Evolutionary conservation across 148 eudicot genomes (phyloP).

Genomic region (Persicaria maculosa): DNA sequence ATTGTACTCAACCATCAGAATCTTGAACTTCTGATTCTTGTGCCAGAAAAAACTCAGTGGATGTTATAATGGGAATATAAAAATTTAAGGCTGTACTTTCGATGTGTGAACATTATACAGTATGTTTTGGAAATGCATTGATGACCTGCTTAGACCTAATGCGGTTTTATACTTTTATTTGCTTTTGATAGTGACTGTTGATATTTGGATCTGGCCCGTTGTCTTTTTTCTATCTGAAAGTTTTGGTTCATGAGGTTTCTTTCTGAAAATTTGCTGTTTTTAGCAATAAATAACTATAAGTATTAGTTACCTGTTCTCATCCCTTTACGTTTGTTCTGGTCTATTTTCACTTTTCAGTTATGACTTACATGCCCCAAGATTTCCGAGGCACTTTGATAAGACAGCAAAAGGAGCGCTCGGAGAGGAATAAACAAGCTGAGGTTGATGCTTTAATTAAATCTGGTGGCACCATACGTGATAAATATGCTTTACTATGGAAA

Average conservation of each 20-base stretch:
- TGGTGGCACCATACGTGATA: conserved; percentile 86
- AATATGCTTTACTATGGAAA: conserved; percentile 83
- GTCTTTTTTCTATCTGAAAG: not conserved
- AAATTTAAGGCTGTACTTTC: not conserved
- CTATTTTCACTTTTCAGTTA: conserved; percentile 44
- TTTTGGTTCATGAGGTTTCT: not conserved
- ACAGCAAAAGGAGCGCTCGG: conserved; percentile 95
- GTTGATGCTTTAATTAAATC: conserved; percentile 73
- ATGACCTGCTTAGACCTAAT: not conserved
- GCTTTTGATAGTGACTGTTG: not conserved
- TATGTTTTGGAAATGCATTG: not conserved
- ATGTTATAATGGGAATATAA: not conserved
- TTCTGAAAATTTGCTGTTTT: not conserved
- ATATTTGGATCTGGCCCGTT: not conserved
- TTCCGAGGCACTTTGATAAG: conserved; percentile 87
- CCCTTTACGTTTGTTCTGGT: conserved; percentile 1
- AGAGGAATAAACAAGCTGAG: conserved; percentile 84
- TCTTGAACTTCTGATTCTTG: not conserved
- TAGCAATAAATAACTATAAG: not conserved
- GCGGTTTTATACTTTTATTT: not conserved
- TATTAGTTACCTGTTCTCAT: not conserved
- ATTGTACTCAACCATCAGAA: not conserved
- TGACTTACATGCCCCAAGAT: conserved; percentile 99
- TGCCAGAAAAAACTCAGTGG: not conserved
- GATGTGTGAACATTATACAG: not conserved